Conservation (phyloP, 2,329 filamentous ascomycete species). For the Xylaria sp. region DNA sequence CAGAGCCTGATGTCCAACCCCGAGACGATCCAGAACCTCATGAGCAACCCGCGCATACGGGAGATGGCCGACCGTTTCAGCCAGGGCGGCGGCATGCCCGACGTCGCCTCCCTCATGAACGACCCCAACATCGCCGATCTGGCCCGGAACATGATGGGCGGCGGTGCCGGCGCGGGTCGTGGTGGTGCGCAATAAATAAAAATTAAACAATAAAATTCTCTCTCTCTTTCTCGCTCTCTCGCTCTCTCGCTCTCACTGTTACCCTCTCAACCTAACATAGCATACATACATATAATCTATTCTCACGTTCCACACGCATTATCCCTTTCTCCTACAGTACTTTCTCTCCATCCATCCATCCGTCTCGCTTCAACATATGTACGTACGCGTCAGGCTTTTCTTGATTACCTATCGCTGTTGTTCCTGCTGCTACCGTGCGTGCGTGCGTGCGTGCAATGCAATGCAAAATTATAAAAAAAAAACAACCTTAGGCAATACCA, state of each 20-base stretch:
- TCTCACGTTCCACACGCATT: background rate
- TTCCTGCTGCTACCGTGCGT: no score
- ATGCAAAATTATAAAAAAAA: no score
- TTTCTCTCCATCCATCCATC: no score
- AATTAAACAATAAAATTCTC: background rate
- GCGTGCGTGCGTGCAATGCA: no score
- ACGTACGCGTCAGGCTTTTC: no score
- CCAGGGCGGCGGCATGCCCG: constrained; percentile 79
- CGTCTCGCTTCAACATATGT: no score
- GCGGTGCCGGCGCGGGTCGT: constrained; percentile 19
- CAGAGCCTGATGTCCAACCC: constrained; percentile 97
- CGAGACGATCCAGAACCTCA: constrained; percentile 81
- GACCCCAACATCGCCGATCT: constrained; percentile 90
- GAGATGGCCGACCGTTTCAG: constrained; percentile 82
- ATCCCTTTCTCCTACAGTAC: no score
- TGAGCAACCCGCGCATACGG: constrained; percentile 85
- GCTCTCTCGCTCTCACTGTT: background rate
- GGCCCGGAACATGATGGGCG: constrained; percentile 41
- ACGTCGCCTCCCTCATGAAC: constrained; percentile 78
- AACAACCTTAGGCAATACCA: no score
- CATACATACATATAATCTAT: background rate
- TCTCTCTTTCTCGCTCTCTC: background rate
- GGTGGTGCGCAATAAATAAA: constrained; percentile 11
- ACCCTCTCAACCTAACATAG: background rate
- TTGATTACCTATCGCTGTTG: no score